Evolutionary conservation across 192 early-diverging fungal species (phyloP), one percentile per base, ranked within the genome.

Genomic region (Helicostylum pulchrum): DNA sequence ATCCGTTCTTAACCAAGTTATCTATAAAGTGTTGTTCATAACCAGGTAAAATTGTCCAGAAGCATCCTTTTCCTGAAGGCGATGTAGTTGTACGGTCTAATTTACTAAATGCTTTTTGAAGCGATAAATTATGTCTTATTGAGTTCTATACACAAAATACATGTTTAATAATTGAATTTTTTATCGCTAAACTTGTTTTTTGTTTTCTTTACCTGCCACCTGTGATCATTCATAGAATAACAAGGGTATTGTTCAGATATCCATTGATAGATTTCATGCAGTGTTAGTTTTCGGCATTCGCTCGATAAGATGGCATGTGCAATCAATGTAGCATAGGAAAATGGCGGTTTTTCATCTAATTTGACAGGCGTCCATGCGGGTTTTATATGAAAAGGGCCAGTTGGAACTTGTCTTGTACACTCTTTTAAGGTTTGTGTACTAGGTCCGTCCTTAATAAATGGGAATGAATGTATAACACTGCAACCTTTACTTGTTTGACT

Each of bases 191-290:
- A n/a, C n/a, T n/a, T n/a, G n/a, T 26, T 19, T 48, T 17, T 48
- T 48, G 0, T 48, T 19, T 48, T 53, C 30, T 61, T 71, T 77
- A 86, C 89, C 87, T 88, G 90, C 94, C 94, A 96, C 8, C 91
- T 92, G 20, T 65, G 68, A 19, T 66, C 50, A 5, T 84, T 86
- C 3, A 83, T 80, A 49, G 84, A 78, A 61, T 85, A 83, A 70
- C 84, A 92, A 0, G 91, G 91, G 57, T 90, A 92, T 45, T 86
- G 77, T 2, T 77, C 72, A 49, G 83, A 81, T 15, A 94, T 86
- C 80, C 90, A 93, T 19, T 82, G 67, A 72, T 96, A 96, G 21
- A 96, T 93, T 39, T 93, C 92, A 34, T 81, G 80, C 7, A 96
- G 77, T 1, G 91, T 91, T 64, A 95, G 70, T 49, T 78, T 77